Evolutionary conservation across 169 alveolate genomes (phyloP).

Genomic region (Eimeria mitis): DNA sequence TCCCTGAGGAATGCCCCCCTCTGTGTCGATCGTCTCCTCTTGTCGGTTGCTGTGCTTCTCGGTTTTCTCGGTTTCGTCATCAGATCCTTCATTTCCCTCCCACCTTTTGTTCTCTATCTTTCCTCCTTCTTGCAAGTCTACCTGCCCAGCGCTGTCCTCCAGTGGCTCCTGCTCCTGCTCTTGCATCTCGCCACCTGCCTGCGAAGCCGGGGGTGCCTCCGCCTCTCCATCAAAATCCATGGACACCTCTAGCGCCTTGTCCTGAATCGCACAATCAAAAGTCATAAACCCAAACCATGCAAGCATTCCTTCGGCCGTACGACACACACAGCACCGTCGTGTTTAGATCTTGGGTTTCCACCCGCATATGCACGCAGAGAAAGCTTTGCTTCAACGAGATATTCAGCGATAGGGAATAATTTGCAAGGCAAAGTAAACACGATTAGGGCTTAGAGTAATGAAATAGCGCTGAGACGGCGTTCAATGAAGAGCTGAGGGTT

Average conservation of each 20-base stretch:
- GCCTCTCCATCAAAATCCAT: conserved; percentile 76
- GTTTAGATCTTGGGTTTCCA: background rate
- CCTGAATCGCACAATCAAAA: conserved; percentile 28
- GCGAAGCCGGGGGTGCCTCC: conserved; percentile 35
- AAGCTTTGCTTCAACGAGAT: background rate
- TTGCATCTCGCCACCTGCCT: background rate
- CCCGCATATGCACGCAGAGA: background rate
- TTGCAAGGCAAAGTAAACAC: background rate
- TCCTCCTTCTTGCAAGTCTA: conserved; percentile 80
- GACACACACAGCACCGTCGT: background rate
- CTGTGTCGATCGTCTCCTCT: conserved; percentile 21
- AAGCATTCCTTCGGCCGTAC: background rate
- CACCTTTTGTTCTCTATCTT: conserved; percentile 68
- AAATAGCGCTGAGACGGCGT: background rate
- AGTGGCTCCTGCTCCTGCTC: conserved; percentile 48
- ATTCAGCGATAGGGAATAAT: background rate
- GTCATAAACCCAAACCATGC: background rate
- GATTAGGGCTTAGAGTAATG: background rate
- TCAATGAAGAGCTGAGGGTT: background rate
- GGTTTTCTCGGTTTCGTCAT: conserved; percentile 1
- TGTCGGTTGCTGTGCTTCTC: background rate
- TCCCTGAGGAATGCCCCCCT: conserved; percentile 19
- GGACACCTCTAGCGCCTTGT: conserved; percentile 78
- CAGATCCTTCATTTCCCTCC: conserved; percentile 44
- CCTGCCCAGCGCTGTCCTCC: conserved; percentile 67